phyloP scores from a whole-genome alignment of 2,329 filamentous ascomycete species.

The Pseudogymnoascus sp. region DNA sequence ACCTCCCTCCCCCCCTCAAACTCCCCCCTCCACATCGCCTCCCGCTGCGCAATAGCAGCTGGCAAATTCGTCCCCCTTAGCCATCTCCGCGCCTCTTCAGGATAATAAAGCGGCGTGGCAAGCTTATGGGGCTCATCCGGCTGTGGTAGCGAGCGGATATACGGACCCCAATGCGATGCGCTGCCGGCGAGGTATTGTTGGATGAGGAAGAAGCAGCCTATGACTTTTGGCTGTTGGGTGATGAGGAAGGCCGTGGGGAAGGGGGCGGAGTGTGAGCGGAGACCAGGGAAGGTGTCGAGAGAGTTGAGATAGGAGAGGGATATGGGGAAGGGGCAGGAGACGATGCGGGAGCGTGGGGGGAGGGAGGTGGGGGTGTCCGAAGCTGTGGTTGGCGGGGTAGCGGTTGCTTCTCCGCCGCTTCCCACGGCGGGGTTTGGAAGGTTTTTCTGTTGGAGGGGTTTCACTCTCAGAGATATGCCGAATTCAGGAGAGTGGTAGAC shows the following conservation, averaged over 20 bases:
- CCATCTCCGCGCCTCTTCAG: conserved; percentile 48
- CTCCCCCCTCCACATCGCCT: conserved; percentile 21
- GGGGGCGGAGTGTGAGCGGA: conserved; percentile 16
- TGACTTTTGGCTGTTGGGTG: conserved; percentile 46
- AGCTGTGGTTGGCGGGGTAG: not conserved
- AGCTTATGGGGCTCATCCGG: conserved; percentile 44
- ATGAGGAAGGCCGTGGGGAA: conserved; percentile 46
- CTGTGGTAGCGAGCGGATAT: conserved; percentile 57
- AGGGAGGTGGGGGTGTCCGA: not conserved
- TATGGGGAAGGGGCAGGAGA: conserved; percentile 43
- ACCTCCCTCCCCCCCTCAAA: conserved; percentile 19
- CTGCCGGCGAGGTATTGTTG: conserved; percentile 54
- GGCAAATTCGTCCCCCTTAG: conserved; percentile 31
- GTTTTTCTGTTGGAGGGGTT: conserved; percentile 18
- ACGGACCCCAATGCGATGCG: conserved; percentile 59
- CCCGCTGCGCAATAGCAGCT: conserved; percentile 19
- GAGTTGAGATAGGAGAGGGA: conserved; percentile 54
- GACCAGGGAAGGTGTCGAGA: conserved; percentile 29
- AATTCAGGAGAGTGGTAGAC: conserved; percentile 43
- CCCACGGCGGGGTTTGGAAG: conserved; percentile 31
- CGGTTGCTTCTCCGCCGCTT: conserved; percentile 3
- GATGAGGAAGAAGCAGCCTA: conserved; percentile 60
- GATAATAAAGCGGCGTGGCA: conserved; percentile 56
- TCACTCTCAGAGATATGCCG: conserved; percentile 48
- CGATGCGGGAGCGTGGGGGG: conserved; percentile 28